Evolutionary conservation across 352 stramenopile genomes (phyloP), one percentile per base, ranked within the genome.

Genomic region (Phytopythium ostracodes): DNA sequence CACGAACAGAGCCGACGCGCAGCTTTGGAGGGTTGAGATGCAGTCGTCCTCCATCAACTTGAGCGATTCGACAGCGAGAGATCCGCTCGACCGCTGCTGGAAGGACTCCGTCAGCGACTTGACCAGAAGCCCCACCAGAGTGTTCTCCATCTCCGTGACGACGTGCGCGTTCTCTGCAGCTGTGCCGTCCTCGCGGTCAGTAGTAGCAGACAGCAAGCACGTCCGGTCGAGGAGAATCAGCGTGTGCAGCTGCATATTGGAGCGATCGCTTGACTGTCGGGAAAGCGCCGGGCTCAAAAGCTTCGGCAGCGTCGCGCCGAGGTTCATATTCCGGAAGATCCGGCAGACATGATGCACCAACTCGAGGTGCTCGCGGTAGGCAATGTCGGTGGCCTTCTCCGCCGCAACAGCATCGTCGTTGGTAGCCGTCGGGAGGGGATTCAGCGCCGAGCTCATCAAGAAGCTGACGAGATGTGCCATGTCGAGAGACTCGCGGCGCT

Each of bases 381-480:
- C 67, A 24, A 65, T 20, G 10, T 27, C 29, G 14, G 59, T 66
- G n/a, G 60, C 51, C 10, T 61, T 52, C 25, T 51, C 38, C 8
- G 25, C 36, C 5, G 55, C 22, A 27, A 72, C 65, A 42, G 73
- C 46, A 20, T 54, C 47, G 14, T 5, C 38, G 47, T 27, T 54
- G 10, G 47, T 25, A 8, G 0, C 8, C 6, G 27, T 10, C 6
- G 47, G 27, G 24, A 54, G 47, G 38, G 77, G 72, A 15, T 51
- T 60, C n/a, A 94, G 73, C 20, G 87, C 72, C 7, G 74, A 77
- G 43, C 82, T 92, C 60, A 94, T 86, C 31, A 92, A 73, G 66
- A 94, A 94, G 58, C 83, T 92, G 27, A 91, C 76, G 18, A 94
- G 73, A 60, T 89, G 81, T 7, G 79, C 83, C 2, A 92, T 72